phyloP scores from a whole-genome alignment of 257 asterid species.

The Nicotiana undulata region DNA sequence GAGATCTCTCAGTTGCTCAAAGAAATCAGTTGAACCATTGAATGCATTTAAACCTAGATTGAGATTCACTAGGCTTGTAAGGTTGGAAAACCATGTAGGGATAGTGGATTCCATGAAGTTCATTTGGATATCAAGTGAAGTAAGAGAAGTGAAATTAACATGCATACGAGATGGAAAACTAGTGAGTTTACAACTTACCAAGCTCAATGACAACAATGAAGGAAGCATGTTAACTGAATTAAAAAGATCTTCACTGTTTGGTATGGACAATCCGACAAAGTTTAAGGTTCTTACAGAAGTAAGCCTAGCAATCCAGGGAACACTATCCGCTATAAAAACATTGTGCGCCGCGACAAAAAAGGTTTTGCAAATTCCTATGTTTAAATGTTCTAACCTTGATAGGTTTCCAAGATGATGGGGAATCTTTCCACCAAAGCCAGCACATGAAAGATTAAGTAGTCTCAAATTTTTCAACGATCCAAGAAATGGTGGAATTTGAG shows the following conservation, averaged over 20 bases:
- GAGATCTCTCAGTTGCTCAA: neutral
- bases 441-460: constrained; percentile 12
- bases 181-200: neutral
- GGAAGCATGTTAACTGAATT: neutral
- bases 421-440: constrained; percentile 10
- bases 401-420: constrained; percentile 21
- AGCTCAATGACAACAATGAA: neutral
- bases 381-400: constrained; percentile 7
- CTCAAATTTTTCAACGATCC: constrained; percentile 6
- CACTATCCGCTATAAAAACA: neutral
- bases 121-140: neutral
- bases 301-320: constrained; percentile 14
- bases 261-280: neutral
- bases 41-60: neutral
- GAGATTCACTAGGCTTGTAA: neutral
- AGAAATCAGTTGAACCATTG: neutral
- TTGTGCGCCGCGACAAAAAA: neutral
- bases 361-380: constrained; percentile 8
- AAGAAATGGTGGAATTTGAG: constrained; percentile 11
- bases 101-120: neutral
- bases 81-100: neutral
- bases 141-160: constrained; percentile 1
- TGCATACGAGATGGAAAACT: neutral
- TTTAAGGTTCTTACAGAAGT: constrained; percentile 7
- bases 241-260: neutral